phyloP scores from a whole-genome alignment of 305 asterid species.

The Plantago lanceolata region DNA sequence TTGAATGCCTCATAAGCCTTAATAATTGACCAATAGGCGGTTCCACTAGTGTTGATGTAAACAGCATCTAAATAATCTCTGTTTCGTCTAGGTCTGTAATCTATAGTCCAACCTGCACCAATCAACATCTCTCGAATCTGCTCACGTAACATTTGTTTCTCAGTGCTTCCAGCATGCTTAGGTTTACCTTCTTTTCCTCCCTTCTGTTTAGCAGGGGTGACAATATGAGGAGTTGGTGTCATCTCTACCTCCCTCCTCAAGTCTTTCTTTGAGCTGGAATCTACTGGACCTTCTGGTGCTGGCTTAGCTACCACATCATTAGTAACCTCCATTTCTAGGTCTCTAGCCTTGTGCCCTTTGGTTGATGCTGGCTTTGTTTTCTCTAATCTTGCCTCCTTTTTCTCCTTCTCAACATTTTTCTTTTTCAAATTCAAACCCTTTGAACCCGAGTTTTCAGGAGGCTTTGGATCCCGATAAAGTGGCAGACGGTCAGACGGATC shows the following conservation, averaged over 20 bases:
- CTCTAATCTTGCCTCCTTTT: constrained; percentile 38
- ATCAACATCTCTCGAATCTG: constrained; percentile 71
- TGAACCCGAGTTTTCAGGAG: constrained; percentile 34
- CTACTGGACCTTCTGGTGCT: constrained; percentile 50
- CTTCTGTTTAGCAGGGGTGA: constrained; percentile 36
- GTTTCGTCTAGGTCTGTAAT: constrained; percentile 84
- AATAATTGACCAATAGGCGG: constrained; percentile 91
- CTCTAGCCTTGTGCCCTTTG: constrained; percentile 38
- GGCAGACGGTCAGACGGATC: constrained; percentile 34
- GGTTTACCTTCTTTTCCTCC: constrained; percentile 50
- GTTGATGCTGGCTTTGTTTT: constrained; percentile 31
- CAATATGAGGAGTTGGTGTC: constrained; percentile 30
- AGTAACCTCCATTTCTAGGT: constrained; percentile 41
- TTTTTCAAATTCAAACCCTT: constrained; percentile 31
- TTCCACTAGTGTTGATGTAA: constrained; percentile 76
- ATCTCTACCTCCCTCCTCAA: constrained; percentile 51
- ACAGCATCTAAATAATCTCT: constrained; percentile 89
- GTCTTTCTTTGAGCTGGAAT: constrained; percentile 48
- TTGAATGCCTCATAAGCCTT: constrained; percentile 91
- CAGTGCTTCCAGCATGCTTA: constrained; percentile 80
- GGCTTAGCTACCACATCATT: constrained; percentile 58
- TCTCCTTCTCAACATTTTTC: constrained; percentile 42
- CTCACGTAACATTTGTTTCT: constrained; percentile 81
- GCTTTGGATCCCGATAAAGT: constrained; percentile 29
- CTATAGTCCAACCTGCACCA: constrained; percentile 81